Percentiles rank a stretch among this genome's conserved stretches.
These are phyloP conservation scores for Erodium trifolium DNA, from an alignment of 441 rosid genomes.

Conservation along the genomic window DNA sequence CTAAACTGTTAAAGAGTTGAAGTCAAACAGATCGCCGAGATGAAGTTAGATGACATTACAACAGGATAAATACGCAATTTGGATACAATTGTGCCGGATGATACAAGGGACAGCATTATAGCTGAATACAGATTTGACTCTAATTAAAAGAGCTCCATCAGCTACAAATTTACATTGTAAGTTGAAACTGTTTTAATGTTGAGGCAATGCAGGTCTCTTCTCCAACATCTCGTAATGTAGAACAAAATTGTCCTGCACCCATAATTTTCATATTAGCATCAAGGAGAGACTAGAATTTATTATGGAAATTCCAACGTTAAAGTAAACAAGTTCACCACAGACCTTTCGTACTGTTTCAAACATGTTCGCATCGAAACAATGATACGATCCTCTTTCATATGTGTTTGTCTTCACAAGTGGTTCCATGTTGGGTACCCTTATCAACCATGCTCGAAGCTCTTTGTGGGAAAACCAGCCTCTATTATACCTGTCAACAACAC, in stretches of 20 bases:
- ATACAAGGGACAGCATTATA: not conserved
- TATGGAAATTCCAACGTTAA: not conserved
- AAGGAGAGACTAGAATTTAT: not conserved
- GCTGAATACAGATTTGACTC: not conserved
- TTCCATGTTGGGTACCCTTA: slow-evolving; percentile 58
- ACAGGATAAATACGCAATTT: not conserved
- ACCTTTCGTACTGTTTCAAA: slow-evolving; percentile 78
- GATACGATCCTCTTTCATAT: slow-evolving; percentile 82
- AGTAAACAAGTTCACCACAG: not conserved
- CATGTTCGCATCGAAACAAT: slow-evolving; percentile 70
- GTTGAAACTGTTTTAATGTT: slow-evolving; percentile 31
- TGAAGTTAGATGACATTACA: not conserved
- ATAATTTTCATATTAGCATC: slow-evolving; percentile 13
- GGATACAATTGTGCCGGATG: not conserved
- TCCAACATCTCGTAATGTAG: slow-evolving; percentile 71
- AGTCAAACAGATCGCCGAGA: not conserved
- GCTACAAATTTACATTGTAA: slow-evolving; percentile 42
- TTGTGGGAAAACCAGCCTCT: slow-evolving; percentile 92
- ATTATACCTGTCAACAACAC: slow-evolving; percentile 44
- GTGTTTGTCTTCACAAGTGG: slow-evolving; percentile 72
- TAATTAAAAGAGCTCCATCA: slow-evolving; percentile 25
- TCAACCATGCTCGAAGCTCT: slow-evolving; percentile 69
- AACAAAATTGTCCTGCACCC: slow-evolving; percentile 75
- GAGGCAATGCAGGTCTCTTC: slow-evolving; percentile 73
- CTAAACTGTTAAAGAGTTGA: too few relatives aligned